Percentiles rank a stretch among this genome's conserved stretches.
These are phyloP conservation scores for Phaeotremella skinneri DNA, from an alignment of 768 basidiomycete genomes.

Conservation along the genomic window DNA sequence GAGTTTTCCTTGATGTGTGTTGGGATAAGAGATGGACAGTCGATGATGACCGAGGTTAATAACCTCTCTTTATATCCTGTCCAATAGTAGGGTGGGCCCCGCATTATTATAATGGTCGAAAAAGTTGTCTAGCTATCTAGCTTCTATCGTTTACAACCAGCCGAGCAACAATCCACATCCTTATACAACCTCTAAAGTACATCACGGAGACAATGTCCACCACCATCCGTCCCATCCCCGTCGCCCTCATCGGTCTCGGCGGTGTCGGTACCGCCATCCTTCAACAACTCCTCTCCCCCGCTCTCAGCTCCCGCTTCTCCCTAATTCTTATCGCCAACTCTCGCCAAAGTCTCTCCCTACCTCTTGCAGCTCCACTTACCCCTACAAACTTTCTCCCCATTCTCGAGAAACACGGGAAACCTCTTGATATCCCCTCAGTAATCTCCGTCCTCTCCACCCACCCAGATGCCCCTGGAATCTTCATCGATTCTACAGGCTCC, in stretches of 20 bases:
- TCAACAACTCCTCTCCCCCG: conserved; percentile 69
- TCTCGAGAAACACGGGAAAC: conserved; percentile 54
- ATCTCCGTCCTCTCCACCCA: conserved; percentile 55
- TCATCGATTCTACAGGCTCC: conserved; percentile 90
- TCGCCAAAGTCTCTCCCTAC: conserved; percentile 46
- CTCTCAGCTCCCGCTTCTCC: conserved; percentile 54
- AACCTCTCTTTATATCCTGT: too few species aligned
- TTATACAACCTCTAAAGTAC: conserved; percentile 1
- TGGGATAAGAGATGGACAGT: too few species aligned
- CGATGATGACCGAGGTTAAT: too few species aligned
- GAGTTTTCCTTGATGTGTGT: too few species aligned
- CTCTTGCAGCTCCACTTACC: conserved; percentile 43
- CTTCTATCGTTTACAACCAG: not conserved
- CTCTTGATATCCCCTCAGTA: conserved; percentile 57
- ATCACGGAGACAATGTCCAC: conserved; percentile 13
- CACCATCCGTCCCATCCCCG: conserved; percentile 47
- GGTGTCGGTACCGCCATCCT: conserved; percentile 88
- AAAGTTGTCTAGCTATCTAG: too few species aligned
- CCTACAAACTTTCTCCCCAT: conserved; percentile 36
- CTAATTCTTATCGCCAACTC: conserved; percentile 55
- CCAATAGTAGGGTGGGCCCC: too few species aligned
- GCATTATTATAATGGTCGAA: too few species aligned
- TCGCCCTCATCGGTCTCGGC: conserved; percentile 86
- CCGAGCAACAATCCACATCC: not conserved
- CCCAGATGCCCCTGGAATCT: conserved; percentile 57